These are phyloP conservation scores for Sherardia arvensis DNA, from an alignment of 257 asterid species.

Conservation along the genomic window DNA sequence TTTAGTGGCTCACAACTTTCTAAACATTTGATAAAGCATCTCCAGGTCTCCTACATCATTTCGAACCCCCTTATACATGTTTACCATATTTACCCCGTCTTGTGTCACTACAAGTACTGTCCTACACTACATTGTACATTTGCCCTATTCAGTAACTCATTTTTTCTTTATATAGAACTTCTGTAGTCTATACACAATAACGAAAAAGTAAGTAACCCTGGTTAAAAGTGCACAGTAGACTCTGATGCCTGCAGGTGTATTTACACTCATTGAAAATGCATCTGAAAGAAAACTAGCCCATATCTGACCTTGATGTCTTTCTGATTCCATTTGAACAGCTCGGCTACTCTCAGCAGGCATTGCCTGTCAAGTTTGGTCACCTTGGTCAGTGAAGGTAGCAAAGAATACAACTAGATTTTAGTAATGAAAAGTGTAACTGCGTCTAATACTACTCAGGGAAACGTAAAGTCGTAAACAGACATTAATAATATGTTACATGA, in stretches of 20 bases:
- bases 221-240: not conserved
- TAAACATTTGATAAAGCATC: no score
- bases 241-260: not conserved
- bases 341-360: constrained; percentile 76
- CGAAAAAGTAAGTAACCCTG: no score
- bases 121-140: no score
- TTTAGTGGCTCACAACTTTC: no score
- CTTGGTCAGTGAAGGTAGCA: constrained; percentile 9
- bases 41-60: no score
- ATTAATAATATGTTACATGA: not conserved
- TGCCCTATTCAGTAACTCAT: not conserved
- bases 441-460: not conserved
- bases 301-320: constrained; percentile 60
- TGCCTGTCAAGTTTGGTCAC: constrained; percentile 38
- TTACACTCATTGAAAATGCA: not conserved
- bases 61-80: no score
- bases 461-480: not conserved
- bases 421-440: not conserved
- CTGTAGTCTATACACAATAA: not conserved
- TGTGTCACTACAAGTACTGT: no score
- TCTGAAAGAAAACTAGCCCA: not conserved
- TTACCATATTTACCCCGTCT: no score
- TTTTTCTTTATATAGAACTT: not conserved
- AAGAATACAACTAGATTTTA: not conserved
- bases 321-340: constrained; percentile 43